Conservation (phyloP, 495 filamentous ascomycete genomes). For the Trypethelium eluteriae region DNA sequence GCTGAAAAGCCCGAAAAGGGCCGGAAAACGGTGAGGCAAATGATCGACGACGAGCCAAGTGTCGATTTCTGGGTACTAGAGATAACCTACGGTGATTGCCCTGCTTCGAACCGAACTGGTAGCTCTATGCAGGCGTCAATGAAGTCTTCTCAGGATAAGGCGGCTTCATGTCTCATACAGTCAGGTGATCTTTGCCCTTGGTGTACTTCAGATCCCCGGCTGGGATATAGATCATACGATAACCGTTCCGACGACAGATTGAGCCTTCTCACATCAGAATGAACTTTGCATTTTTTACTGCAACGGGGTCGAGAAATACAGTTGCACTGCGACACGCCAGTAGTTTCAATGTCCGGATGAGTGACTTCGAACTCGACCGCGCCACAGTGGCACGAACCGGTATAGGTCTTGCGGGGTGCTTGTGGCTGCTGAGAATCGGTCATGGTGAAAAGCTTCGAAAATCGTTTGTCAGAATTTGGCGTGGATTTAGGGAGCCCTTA, state of each 20-base stretch:
- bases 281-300: too few relatives aligned
- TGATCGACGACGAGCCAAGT: too few relatives aligned
- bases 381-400: slow-evolving; percentile 4
- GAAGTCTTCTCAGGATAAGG: background rate
- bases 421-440: background rate
- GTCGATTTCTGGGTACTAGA: background rate
- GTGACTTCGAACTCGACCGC: slow-evolving; percentile 4
- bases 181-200: background rate
- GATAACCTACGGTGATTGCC: background rate
- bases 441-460: background rate
- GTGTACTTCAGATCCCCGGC: background rate
- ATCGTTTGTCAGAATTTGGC: too few relatives aligned
- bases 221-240: background rate
- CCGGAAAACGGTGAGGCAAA: background rate
- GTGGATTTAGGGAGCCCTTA: too few relatives aligned
- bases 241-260: background rate
- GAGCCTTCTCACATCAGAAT: background rate
- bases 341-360: background rate
- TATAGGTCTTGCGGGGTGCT: background rate
- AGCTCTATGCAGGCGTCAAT: background rate
- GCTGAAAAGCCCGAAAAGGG: background rate
- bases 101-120: background rate
- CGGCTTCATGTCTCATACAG: background rate
- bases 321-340: background rate
- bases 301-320: background rate